Base-by-base conservation (phyloP, 192 early-diverging fungal genomes). In the Rhizophlyctis rosea region DNA sequence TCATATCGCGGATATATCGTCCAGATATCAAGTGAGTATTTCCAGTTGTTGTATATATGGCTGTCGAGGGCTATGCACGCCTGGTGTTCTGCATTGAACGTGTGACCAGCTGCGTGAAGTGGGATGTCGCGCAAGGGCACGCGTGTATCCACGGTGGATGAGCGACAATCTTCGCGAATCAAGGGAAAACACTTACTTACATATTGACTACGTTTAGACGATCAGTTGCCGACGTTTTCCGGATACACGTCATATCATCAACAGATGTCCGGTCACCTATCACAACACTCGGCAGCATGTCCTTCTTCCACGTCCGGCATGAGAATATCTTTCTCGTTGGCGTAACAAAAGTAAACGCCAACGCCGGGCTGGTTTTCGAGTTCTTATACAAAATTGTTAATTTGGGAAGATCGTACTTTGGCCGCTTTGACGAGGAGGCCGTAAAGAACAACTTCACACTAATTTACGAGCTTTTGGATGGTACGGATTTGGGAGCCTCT, bases 311-410 rank as follows among this genome's bases (percentile, higher is more conserved):
- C 73, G 87, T 95, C 62, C 88, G 90, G 39, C 93, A 98, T 80
- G 96, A 98, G 71, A 98, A 98, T 73, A 78, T 99, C 23, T 98
- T 90, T 64, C 81, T 97, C 36, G 94, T 94, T 35, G 94, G 91
- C 7, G 82, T 99, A 53, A 90, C 91, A 27, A 90, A 91, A 65
- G 90, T 90, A 59, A 99, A 99, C 75, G 89, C 92, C 13, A 99
- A 98, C 68, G 89, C 94, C 31, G 92, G 92, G 53, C 88, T 92
- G 31, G 86, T 97, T 34, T 88, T 98, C 68, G 81, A 95, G 64
- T 99, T 97, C 65, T 80, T 99, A 50, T 93, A 97, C 71, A 96
- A 92, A 68, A 80, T 95, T 54, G 89, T 86, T 0, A 81, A 87
- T 13, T 54, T 93, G 53, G 70, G 94, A n/a, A 70, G 76, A 3